Conservation (phyloP, 1,284 basidiomycete species). For the Exobasidium cylindrosporum region DNA sequence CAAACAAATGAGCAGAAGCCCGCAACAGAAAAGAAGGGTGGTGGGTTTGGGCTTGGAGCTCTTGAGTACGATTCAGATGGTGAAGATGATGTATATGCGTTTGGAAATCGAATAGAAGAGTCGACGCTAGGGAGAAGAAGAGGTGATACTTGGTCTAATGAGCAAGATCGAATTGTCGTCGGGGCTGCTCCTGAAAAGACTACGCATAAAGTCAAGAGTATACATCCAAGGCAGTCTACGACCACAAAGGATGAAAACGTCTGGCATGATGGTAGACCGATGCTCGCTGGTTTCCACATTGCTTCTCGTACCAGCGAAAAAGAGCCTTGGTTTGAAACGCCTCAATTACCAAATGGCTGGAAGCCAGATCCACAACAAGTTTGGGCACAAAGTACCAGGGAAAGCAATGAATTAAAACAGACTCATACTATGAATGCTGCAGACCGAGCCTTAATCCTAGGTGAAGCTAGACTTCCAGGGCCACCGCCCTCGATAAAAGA, state of each 20-base stretch:
- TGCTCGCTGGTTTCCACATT: slow-evolving; percentile 73
- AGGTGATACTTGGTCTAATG: background rate
- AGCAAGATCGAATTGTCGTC: background rate
- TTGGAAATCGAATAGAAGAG: slow-evolving; percentile 20
- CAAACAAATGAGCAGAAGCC: background rate
- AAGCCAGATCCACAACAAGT: slow-evolving; percentile 74
- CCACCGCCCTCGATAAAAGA: slow-evolving; percentile 81
- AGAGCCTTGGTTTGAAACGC: slow-evolving; percentile 71
- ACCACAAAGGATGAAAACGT: slow-evolving; percentile 18
- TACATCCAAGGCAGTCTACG: background rate
- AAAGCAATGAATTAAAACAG: background rate
- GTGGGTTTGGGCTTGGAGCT: slow-evolving; percentile 72
- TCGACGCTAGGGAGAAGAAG: slow-evolving; percentile 15
- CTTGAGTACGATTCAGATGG: slow-evolving; percentile 72
- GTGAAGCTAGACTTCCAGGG: slow-evolving; percentile 71
- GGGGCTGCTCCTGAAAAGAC: background rate
- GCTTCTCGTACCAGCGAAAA: slow-evolving; percentile 27
- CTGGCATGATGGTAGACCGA: slow-evolving; percentile 72
- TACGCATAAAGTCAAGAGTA: background rate
- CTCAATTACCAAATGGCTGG: slow-evolving; percentile 79
- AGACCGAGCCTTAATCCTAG: slow-evolving; percentile 76
- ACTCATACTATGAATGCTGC: slow-evolving; percentile 1
- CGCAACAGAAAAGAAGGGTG: background rate
- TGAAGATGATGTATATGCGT: slow-evolving; percentile 67
- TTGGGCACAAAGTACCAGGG: slow-evolving; percentile 61